A percentile compares a stretch with the other conserved stretches of the same genome.
Conservation (phyloP, 1,139 yeast genomes). For the Groenewaldozyma auringiensis region DNA sequence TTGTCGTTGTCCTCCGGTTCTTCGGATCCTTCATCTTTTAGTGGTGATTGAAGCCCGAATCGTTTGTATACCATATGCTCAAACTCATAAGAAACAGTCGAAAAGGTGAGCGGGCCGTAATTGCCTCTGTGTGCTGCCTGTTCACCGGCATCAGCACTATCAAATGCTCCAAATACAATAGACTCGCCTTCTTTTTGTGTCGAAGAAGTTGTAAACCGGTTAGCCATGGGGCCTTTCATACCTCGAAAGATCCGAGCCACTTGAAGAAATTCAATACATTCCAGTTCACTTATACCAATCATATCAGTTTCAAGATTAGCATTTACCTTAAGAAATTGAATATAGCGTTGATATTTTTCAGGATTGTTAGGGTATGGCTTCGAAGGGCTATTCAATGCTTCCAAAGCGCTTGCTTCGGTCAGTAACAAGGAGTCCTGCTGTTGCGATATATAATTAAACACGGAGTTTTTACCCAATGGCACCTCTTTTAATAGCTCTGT, state of each 20-base stretch:
- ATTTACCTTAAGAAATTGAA: constrained; percentile 9
- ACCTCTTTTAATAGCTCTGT: not conserved
- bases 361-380: constrained; percentile 10
- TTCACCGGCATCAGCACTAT: constrained; percentile 8
- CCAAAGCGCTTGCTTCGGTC: constrained; percentile 5
- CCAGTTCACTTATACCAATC: constrained; percentile 10
- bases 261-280: constrained; percentile 23
- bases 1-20: constrained; percentile 4
- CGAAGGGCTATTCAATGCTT: constrained; percentile 7
- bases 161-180: not conserved
- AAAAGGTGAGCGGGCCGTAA: constrained; percentile 24
- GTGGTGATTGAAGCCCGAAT: constrained; percentile 16
- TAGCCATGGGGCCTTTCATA: constrained; percentile 24
- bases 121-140: constrained; percentile 21
- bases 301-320: constrained; percentile 8
- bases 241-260: constrained; percentile 27
- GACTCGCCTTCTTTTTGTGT: not conserved
- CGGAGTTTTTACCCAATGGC: not conserved
- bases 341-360: constrained; percentile 12
- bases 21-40: not conserved
- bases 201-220: constrained; percentile 14
- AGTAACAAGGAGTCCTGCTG: not conserved
- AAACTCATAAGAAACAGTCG: constrained; percentile 20
- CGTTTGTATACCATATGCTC: constrained; percentile 26
- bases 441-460: not conserved